Evolutionary conservation across 2,329 filamentous ascomycete genomes (phyloP), one percentile per base, ranked within the genome.

Genomic region (Alternaria solani): DNA sequence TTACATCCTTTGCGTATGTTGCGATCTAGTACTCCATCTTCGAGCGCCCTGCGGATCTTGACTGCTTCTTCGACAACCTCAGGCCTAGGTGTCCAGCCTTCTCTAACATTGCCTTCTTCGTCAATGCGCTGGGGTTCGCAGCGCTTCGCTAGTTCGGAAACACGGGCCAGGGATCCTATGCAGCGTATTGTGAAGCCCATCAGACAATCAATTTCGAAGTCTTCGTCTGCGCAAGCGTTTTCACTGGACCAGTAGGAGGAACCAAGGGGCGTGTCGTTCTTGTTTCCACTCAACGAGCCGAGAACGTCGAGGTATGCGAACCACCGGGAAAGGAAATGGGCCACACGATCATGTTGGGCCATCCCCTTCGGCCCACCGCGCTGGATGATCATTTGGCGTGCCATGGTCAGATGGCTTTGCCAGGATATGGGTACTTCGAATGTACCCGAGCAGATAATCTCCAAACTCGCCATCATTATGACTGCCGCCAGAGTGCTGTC

Each of bases 301-400:
- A 95, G 81, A 1, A 95, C 88, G 71, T 95, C 92, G 20, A 96
- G 84, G 77, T 95, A 95, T 2, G 90, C 90, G 65, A 95, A 90
- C 92, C 92, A 96, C 59, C 91, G 88, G 66, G 87, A 89, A 9
- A 95, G 84, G 72, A 96, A 95, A 54, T 90, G 89, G 55, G 89
- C 85, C 55, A 91, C 83, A 56, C 83, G 77, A 67, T 82, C 77
- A 38, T 77, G 68, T 80, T 84, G 69, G 78, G 78, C 77, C 66
- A 85, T 85, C 28, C 83, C 79, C 52, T 86, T 84, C 9, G 87
- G 84, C 20, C 88, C 87, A 41, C 85, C 85, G 7, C 91, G 87
- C 4, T 88, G 85, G 14, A 88, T 82, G 69, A 94, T 93, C 67
- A 96, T 87, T 68, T 90, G 86, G 2, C 92, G 87, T 1, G 92